Percentiles rank a stretch among this genome's conserved stretches.
These are phyloP conservation scores for Desmodesmus armatus DNA, from an alignment of 139 green algal species.

Conservation along the genomic window DNA sequence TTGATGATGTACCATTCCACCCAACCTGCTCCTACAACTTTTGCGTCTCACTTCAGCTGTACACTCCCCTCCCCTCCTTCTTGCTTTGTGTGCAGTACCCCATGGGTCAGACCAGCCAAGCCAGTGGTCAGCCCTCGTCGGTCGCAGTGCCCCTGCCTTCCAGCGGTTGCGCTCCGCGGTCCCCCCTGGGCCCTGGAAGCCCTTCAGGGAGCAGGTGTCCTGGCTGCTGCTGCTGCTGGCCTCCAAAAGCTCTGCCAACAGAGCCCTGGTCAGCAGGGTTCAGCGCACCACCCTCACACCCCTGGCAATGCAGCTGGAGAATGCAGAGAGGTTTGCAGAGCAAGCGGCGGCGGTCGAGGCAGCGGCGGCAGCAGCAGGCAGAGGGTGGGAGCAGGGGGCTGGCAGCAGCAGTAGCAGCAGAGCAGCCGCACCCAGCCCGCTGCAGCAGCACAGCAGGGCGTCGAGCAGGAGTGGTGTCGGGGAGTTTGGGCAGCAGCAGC, in stretches of 20 bases:
- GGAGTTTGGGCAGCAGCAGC: neutral
- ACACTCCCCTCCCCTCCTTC: too few species aligned
- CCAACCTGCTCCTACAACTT: too few species aligned
- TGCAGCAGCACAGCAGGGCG: too few species aligned
- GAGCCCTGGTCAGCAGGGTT: slow-evolving; percentile 48
- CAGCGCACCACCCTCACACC: slow-evolving; percentile 54
- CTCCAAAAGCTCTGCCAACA: slow-evolving; percentile 28
- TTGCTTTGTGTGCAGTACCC: too few species aligned
- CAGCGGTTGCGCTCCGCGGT: slow-evolving; percentile 10
- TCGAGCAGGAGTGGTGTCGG: too few species aligned
- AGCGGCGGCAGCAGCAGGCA: neutral
- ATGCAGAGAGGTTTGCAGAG: slow-evolving; percentile 51
- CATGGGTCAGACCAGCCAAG: too few species aligned
- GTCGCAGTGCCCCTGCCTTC: slow-evolving; percentile 40
- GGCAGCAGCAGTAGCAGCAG: neutral
- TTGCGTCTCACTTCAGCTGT: too few species aligned
- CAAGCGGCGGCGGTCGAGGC: neutral
- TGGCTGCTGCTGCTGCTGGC: slow-evolving; percentile 69
- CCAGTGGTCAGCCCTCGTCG: slow-evolving; percentile 50
- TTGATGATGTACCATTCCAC: too few species aligned
- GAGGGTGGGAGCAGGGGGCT: neutral
- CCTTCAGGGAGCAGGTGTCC: slow-evolving; percentile 52
- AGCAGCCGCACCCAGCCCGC: neutral
- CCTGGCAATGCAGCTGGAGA: slow-evolving; percentile 61
- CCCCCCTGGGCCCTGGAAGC: slow-evolving; percentile 44